These are phyloP conservation scores for Hypsizygus ulmarius DNA, from an alignment of 1,284 basidiomycete genomes.

Conservation along the genomic window DNA sequence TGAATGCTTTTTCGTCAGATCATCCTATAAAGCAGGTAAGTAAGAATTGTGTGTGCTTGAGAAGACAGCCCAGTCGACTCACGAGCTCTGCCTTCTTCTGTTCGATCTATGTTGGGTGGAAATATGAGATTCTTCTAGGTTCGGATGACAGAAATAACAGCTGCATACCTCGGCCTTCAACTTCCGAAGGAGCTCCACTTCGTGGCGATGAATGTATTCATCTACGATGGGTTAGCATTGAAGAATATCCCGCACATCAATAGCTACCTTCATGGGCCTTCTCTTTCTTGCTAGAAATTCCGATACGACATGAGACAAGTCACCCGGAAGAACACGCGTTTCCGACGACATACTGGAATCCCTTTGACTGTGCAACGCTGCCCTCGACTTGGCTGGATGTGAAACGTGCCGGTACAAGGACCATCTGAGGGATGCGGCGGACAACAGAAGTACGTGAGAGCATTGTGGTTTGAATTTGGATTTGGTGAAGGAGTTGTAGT, in stretches of 20 bases:
- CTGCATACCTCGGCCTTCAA: slow-evolving; percentile 50
- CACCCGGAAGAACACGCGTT: slow-evolving; percentile 19
- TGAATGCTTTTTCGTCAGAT: slow-evolving; percentile 23
- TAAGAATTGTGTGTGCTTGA: neutral
- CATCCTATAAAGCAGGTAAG: slow-evolving; percentile 16
- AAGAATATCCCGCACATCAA: slow-evolving; percentile 1
- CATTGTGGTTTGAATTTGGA: slow-evolving; percentile 35
- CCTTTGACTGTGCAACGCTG: slow-evolving; percentile 54
- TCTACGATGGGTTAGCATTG: slow-evolving; percentile 35
- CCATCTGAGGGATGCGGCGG: slow-evolving; percentile 42
- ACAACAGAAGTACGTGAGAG: slow-evolving; percentile 46
- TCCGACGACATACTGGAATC: slow-evolving; percentile 43
- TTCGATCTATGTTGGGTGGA: slow-evolving; percentile 43
- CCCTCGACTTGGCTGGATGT: slow-evolving; percentile 45
- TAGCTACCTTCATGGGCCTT: slow-evolving; percentile 65
- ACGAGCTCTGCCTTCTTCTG: slow-evolving; percentile 59
- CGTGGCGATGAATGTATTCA: slow-evolving; percentile 54
- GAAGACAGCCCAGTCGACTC: slow-evolving; percentile 9
- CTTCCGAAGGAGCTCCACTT: slow-evolving; percentile 51
- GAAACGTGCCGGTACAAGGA: slow-evolving; percentile 37
- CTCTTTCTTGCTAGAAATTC: slow-evolving; percentile 60
- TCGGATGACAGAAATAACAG: neutral
- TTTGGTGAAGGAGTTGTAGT: slow-evolving; percentile 12
- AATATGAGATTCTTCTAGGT: neutral
- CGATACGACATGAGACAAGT: slow-evolving; percentile 14